Conservation (phyloP, 2,329 filamentous ascomycete species). For the Neofusicoccum sp. region DNA sequence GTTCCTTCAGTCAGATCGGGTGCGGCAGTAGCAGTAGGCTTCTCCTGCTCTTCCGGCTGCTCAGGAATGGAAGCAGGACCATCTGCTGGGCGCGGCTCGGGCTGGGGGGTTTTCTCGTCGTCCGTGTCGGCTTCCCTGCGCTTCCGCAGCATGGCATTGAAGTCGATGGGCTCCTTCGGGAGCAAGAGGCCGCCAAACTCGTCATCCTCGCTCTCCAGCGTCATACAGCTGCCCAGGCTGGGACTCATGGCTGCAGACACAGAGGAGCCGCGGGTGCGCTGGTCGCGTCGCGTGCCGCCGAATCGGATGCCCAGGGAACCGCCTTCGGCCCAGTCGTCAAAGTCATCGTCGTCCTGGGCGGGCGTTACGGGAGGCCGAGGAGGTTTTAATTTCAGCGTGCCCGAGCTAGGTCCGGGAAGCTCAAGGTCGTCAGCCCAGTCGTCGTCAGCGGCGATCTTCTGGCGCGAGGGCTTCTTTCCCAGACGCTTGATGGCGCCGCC, state of each 20-base stretch:
- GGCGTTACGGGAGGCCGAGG: slow-evolving; percentile 44
- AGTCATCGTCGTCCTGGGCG: slow-evolving; percentile 43
- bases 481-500: slow-evolving; percentile 92
- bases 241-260: slow-evolving; percentile 87
- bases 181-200: slow-evolving; percentile 85
- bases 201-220: slow-evolving; percentile 90
- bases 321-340: slow-evolving; percentile 91
- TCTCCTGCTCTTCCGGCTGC: slow-evolving; percentile 1
- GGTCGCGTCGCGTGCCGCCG: slow-evolving; percentile 78
- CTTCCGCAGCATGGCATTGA: slow-evolving; percentile 73
- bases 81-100: slow-evolving; percentile 4
- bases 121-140: slow-evolving; percentile 54
- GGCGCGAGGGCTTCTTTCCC: slow-evolving; percentile 54
- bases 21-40: slow-evolving; percentile 21
- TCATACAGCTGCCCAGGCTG: slow-evolving; percentile 87
- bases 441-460: slow-evolving; percentile 47
- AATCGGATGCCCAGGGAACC: slow-evolving; percentile 88
- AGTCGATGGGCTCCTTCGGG: slow-evolving; percentile 78
- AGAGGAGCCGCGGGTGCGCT: slow-evolving; percentile 78
- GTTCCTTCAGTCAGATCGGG: slow-evolving; percentile 23
- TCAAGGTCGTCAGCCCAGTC: slow-evolving; percentile 54
- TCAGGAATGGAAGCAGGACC: not conserved
- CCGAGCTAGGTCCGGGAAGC: slow-evolving; percentile 36
- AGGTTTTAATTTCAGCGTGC: slow-evolving; percentile 44
- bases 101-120: slow-evolving; percentile 17